phyloP scores from a whole-genome alignment of 2,329 filamentous ascomycete species.

The Zasmidium angulare region DNA sequence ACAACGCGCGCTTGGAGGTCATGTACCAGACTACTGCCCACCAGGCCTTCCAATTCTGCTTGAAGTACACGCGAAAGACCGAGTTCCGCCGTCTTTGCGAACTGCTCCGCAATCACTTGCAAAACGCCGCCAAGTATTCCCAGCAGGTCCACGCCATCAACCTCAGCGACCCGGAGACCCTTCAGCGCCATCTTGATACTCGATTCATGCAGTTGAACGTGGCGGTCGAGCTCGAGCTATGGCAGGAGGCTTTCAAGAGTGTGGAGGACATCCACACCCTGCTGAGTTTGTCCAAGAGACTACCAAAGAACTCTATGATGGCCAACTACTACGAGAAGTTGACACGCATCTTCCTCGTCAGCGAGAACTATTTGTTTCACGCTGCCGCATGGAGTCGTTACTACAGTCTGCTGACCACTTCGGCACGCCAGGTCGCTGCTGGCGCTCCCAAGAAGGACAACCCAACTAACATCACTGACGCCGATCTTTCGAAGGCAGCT shows the following conservation, averaged over 20 bases:
- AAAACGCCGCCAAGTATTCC: conserved; percentile 98
- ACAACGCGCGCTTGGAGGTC: conserved; percentile 95
- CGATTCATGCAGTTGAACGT: conserved; percentile 98
- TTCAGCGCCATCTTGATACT: conserved; percentile 95
- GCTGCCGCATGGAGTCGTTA: conserved; percentile 96
- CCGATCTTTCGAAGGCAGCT: conserved; percentile 88
- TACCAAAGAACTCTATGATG: conserved; percentile 99
- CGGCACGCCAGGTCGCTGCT: conserved; percentile 75
- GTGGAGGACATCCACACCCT: conserved; percentile 99
- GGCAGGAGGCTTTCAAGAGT: conserved; percentile 99
- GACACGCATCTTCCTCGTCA: conserved; percentile 96
- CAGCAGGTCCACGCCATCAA: conserved; percentile 99
- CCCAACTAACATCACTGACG: conserved; percentile 76
- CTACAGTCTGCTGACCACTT: conserved; percentile 93
- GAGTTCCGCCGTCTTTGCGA: conserved; percentile 98
- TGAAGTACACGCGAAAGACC: conserved; percentile 97
- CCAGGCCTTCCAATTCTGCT: conserved; percentile 98
- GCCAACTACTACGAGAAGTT: conserved; percentile 99
- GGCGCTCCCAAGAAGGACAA: conserved; percentile 93
- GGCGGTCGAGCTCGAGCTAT: conserved; percentile 93
- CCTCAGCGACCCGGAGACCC: conserved; percentile 92
- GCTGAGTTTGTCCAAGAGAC: conserved; percentile 94
- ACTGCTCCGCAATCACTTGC: conserved; percentile 95
- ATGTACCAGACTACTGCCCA: conserved; percentile 98
- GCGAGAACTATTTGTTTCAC: conserved; percentile 99